Base-by-base conservation (phyloP, 169 alveolate species). In the Eimeria praecox region DNA sequence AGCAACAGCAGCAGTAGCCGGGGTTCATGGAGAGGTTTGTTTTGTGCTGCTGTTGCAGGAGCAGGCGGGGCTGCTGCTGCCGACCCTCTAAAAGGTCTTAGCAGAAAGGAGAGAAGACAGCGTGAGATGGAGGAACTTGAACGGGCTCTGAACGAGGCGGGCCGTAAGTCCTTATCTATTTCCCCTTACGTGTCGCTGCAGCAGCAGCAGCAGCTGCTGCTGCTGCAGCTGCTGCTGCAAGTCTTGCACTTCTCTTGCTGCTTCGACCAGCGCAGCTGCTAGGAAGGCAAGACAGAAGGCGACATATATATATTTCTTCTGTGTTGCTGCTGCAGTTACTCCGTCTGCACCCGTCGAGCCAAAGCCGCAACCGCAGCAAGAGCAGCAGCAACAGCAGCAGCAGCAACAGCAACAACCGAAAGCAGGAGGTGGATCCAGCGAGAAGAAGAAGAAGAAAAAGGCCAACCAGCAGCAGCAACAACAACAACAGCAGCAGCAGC, bases 121-220 rank as follows among this genome's bases (percentile, higher is more conserved):
- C 54, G 78, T 12, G 92, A 86, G 27, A 86, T 86, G 92, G 92
- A 86, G 38, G 92, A 86, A 59, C 92, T 86, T 38, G 92, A 86
- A 62, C 38, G 40, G 78, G 92, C 92, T 30, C 78, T 86, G 59
- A 54, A 40, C 80, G 92, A 86, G 80, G 92, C 92, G 20, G 92
- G 92, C 77, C 38, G 92, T 86, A 86, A 56, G 78, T 86, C 56
- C 24, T 12, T 9, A 38, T 14, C 22, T 27, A 20, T 35, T 9
- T 42, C 30, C 38, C 80, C 92, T 44, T 6, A 30, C 27, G 8
- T 52, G 33, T 82, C 16, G 73, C 90, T 30, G 40, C 22, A 52
- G 49, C 90, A 33, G 44, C 33, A 10, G 0, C 27, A 33, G n/a
- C 27, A 6, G 59, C 54, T 77, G 38, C n/a, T 20, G 62, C 40